Conservation (phyloP, 2,329 filamentous ascomycete genomes). For the Ceratocystis lukuohia region DNA sequence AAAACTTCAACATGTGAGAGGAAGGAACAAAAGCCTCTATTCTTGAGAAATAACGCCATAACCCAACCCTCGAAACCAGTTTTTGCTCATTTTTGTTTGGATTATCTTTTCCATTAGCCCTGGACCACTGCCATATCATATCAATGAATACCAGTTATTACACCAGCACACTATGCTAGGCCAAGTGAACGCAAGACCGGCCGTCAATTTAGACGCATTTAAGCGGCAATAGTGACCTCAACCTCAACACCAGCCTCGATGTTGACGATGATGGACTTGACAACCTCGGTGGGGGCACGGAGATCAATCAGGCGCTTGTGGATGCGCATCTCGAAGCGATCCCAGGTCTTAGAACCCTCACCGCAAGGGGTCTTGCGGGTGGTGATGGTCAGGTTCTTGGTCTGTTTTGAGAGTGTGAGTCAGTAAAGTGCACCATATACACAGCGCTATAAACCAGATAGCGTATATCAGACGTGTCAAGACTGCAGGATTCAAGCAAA, state of each 20-base stretch:
- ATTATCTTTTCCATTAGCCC: slow-evolving; percentile 12
- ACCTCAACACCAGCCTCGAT: slow-evolving; percentile 90
- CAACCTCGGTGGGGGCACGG: slow-evolving; percentile 92
- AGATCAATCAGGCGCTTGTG: slow-evolving; percentile 98
- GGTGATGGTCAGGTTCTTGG: slow-evolving; percentile 91
- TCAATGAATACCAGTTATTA: background rate
- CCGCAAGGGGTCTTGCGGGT: slow-evolving; percentile 98
- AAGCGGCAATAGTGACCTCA: slow-evolving; percentile 83
- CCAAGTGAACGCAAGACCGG: background rate
- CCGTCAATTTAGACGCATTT: slow-evolving; percentile 27
- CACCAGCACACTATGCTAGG: background rate
- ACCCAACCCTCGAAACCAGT: slow-evolving; percentile 7
- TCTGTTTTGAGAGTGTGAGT: slow-evolving; percentile 38
- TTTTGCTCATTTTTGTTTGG: slow-evolving; percentile 15
- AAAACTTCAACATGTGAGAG: background rate
- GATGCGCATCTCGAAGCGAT: slow-evolving; percentile 97
- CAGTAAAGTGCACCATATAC: background rate
- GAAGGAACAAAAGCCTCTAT: slow-evolving; percentile 14
- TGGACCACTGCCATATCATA: background rate
- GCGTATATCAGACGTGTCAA: background rate
- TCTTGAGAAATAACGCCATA: slow-evolving; percentile 15
- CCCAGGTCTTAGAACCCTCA: slow-evolving; percentile 99
- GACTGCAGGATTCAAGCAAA: background rate
- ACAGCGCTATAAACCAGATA: no score
- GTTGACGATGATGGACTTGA: slow-evolving; percentile 95